phyloP scores from a whole-genome alignment of 345 rosid genomes.

The Eucalyptus erythrocorys region DNA sequence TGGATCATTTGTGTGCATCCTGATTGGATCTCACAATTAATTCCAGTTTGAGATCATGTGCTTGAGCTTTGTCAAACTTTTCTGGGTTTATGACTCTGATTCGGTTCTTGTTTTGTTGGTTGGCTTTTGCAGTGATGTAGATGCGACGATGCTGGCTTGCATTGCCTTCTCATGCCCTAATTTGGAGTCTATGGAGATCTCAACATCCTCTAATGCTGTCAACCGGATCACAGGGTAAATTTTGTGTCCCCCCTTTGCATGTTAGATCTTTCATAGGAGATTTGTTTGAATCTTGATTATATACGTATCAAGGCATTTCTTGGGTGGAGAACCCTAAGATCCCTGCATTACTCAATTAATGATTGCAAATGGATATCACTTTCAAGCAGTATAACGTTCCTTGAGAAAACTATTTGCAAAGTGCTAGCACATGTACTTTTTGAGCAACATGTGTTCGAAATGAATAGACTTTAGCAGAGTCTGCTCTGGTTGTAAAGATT shows the following conservation, averaged over 20 bases:
- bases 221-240: conserved; percentile 87
- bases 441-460: background rate
- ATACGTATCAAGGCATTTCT: background rate
- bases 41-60: background rate
- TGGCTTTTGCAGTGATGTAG: conserved; percentile 60
- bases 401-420: background rate
- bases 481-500: background rate
- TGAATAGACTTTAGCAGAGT: background rate
- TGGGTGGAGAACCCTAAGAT: background rate
- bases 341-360: background rate
- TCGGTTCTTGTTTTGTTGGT: background rate
- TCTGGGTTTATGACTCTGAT: background rate
- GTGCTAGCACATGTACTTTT: background rate
- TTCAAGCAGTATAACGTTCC: background rate
- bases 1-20: background rate
- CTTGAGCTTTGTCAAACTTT: background rate
- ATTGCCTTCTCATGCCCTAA: conserved; percentile 92
- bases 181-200: conserved; percentile 78
- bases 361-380: background rate
- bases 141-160: conserved; percentile 86
- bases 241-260: background rate
- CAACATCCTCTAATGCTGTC: conserved; percentile 35
- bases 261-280: background rate
- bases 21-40: background rate
- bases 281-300: background rate